Conservation (phyloP, 148 eudicot genomes). For the Pouteria glomerata region DNA sequence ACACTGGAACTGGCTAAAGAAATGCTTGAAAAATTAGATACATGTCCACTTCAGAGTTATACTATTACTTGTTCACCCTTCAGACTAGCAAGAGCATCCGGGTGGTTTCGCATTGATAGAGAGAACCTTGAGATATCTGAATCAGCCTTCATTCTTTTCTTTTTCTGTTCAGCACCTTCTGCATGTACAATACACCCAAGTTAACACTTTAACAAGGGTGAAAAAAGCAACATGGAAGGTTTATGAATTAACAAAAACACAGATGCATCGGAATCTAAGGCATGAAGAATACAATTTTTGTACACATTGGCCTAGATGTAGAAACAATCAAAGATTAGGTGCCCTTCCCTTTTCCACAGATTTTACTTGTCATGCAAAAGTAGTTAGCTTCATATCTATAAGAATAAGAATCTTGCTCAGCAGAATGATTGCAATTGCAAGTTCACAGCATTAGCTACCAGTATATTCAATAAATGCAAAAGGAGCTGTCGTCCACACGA, state of each 20-base stretch:
- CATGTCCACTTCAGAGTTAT: not conserved
- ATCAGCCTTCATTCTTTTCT: constrained; percentile 77
- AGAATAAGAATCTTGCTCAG: too few species aligned
- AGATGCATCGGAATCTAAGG: not conserved
- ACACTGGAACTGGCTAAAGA: not conserved
- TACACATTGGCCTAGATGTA: not conserved
- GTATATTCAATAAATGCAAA: too few species aligned
- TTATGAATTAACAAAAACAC: not conserved
- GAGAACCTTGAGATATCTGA: constrained; percentile 59
- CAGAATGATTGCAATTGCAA: too few species aligned
- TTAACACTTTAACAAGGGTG: not conserved
- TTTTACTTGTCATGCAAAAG: too few species aligned
- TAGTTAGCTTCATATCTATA: too few species aligned
- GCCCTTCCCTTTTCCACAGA: too few species aligned
- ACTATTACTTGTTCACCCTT: constrained; percentile 88
- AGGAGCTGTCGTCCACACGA: too few species aligned
- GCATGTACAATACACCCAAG: constrained; percentile 20
- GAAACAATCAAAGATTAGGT: not conserved
- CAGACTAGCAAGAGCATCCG: constrained; percentile 69
- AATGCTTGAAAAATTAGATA: not conserved
- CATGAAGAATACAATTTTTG: not conserved
- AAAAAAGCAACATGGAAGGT: not conserved
- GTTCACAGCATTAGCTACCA: too few species aligned
- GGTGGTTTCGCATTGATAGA: constrained; percentile 72
- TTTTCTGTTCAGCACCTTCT: constrained; percentile 90